Evolutionary conservation across 2,329 filamentous ascomycete genomes (phyloP).

Genomic region (Diaporthe sp.): DNA sequence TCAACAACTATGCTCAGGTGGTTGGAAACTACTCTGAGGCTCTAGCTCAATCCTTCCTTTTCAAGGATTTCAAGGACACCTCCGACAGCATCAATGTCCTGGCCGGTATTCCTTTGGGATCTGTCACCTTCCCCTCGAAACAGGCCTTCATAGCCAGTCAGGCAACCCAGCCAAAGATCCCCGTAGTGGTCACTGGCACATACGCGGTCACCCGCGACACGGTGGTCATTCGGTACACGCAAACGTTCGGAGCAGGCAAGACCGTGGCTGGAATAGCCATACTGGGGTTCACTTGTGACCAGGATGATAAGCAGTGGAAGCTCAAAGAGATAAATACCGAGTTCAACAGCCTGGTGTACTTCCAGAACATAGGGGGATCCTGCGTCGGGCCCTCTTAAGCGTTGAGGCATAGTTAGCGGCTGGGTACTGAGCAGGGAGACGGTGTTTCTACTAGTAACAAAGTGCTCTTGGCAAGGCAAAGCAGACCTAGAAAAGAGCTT

Average conservation of each 20-base stretch:
- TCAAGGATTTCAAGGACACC: constrained; percentile 49
- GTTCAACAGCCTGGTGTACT: constrained; percentile 51
- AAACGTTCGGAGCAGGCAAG: constrained; percentile 45
- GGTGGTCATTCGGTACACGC: constrained; percentile 51
- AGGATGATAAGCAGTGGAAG: constrained; percentile 47
- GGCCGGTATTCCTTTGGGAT: constrained; percentile 48
- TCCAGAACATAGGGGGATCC: constrained; percentile 46
- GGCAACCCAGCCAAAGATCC: constrained; percentile 46
- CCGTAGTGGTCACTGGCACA: constrained; percentile 46
- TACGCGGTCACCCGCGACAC: constrained; percentile 49
- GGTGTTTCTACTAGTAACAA: too few species aligned
- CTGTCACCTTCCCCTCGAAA: constrained; percentile 51
- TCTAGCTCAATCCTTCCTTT: constrained; percentile 42
- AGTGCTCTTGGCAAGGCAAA: neutral
- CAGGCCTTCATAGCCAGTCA: constrained; percentile 50
- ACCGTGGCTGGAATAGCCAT: constrained; percentile 51
- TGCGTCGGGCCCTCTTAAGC: constrained; percentile 21
- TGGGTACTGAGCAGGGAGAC: neutral
- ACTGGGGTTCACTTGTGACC: constrained; percentile 43
- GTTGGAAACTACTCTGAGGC: constrained; percentile 39
- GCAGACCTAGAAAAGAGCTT: neutral
- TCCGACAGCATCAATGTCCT: constrained; percentile 53
- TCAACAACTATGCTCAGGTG: constrained; percentile 33
- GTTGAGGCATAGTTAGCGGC: neutral
- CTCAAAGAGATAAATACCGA: constrained; percentile 51